phyloP scores from a whole-genome alignment of 2,329 filamentous ascomycete genomes.

The Truncatella angustata region DNA sequence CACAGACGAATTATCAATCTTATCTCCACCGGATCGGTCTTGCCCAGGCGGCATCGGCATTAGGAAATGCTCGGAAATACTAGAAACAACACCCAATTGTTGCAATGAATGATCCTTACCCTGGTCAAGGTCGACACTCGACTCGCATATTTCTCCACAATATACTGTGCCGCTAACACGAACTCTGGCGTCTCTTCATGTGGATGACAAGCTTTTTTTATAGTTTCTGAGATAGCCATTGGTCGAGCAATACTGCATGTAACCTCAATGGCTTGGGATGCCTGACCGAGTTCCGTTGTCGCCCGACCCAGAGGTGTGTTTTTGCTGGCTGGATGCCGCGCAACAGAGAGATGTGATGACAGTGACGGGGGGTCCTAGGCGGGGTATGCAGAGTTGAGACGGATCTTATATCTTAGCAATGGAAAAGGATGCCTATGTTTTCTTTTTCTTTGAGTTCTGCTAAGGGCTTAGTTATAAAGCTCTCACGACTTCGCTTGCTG shows the following conservation, averaged over 20 bases:
- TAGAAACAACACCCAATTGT: background rate
- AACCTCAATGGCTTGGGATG: background rate
- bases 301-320: constrained; percentile 1
- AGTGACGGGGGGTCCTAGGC: background rate
- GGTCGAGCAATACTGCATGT: too few species aligned
- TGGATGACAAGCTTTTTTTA: background rate
- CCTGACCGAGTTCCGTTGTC: constrained; percentile 2
- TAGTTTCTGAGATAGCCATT: too few species aligned
- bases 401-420: too few species aligned
- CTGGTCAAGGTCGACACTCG: background rate
- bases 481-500: too few species aligned
- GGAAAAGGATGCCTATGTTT: too few species aligned
- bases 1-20: background rate
- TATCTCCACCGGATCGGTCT: background rate
- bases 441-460: background rate
- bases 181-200: background rate
- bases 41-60: background rate
- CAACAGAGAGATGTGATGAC: too few species aligned
- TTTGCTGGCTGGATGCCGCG: too few species aligned
- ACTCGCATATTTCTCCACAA: constrained; percentile 5
- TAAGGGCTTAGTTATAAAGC: too few species aligned
- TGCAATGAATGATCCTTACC: background rate
- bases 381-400: too few species aligned
- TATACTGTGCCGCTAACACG: background rate
- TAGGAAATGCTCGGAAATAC: constrained; percentile 4